Base-by-base conservation (phyloP, 495 filamentous ascomycete species). In the Neurospora hispaniola region DNA sequence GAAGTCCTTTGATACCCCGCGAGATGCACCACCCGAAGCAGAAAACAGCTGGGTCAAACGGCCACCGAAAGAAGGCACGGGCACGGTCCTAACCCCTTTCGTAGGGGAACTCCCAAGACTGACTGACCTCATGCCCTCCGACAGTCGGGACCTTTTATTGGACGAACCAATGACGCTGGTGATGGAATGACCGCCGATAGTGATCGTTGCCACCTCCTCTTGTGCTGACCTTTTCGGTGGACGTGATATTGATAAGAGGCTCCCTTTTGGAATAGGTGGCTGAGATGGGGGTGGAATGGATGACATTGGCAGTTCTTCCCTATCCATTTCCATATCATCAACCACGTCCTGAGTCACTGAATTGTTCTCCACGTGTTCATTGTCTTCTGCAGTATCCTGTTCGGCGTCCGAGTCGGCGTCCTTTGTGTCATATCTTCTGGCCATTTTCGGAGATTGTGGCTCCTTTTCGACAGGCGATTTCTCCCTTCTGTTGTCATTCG, bases 161-260 rank as follows among this genome's bases (percentile, higher is more conserved):
- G 81, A 76, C 12, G 80, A 82, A 2, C 86, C 85, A 69, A 87
- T 83, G 35, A 84, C 76, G 43, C 81, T 85, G 1, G 82, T 94
- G 27, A 94, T 89, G 1, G 93, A 94, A 46, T 88, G 89, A 71
- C 92, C 87, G 4, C 93, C 95, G 71, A 98, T 92, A 0, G 93
- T 97, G 41, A 98, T 96, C 3, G 93, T 97, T 41, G 95, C 94
- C 69, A 90, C 84, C 78, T 94, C 91, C n/a, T 66, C 54, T 66
- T 86, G 84, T 7, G 87, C 86, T 12, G 84, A 79, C 42, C 92
- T 88, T 75, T 89, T 89, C 2, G 89, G 85, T 16, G 76, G 72
- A 14, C 75, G 80, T 42, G 77, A 66, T 27, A 48, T 69, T 35
- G 75, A 74, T 71, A 71, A 48, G 48, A 46, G 69, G 69, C 70